These are phyloP conservation scores for Russula sp. DNA, from an alignment of 768 basidiomycete species.

Conservation along the genomic window DNA sequence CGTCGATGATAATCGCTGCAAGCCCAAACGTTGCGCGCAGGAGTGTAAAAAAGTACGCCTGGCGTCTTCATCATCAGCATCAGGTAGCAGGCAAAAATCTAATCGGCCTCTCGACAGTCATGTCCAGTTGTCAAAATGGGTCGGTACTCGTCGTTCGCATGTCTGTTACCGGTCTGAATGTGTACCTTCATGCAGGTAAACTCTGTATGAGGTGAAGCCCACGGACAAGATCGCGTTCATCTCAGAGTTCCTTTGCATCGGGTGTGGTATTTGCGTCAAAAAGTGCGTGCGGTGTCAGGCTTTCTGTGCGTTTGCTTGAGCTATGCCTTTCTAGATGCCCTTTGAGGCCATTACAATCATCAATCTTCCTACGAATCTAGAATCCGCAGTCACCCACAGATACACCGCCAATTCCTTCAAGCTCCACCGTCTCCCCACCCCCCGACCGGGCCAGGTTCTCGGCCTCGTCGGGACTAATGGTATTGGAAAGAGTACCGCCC, in stretches of 20 bases:
- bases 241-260: slow-evolving; percentile 98
- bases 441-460: slow-evolving; percentile 96
- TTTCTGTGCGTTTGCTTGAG: slow-evolving; percentile 4
- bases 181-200: slow-evolving; percentile 57
- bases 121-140: slow-evolving; percentile 99
- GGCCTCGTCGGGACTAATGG: slow-evolving; percentile 98
- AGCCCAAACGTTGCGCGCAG: slow-evolving; percentile 94
- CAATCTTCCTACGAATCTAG: slow-evolving; percentile 96
- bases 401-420: slow-evolving; percentile 99
- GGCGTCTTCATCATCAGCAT: slow-evolving; percentile 21
- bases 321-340: slow-evolving; percentile 66
- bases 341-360: slow-evolving; percentile 98
- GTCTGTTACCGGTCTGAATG: slow-evolving; percentile 4
- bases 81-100: slow-evolving; percentile 17
- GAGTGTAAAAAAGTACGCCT: slow-evolving; percentile 90
- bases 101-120: slow-evolving; percentile 46
- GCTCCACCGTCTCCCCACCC: slow-evolving; percentile 95
- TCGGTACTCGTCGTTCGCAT: slow-evolving; percentile 37
- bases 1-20: slow-evolving; percentile 87
- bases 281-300: slow-evolving; percentile 57
- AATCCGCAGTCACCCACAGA: slow-evolving; percentile 94
- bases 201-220: slow-evolving; percentile 98
- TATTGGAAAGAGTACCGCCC: slow-evolving; percentile 97
- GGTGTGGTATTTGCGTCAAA: slow-evolving; percentile 99
- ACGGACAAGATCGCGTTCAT: slow-evolving; percentile 98